Percentiles rank a stretch among this genome's conserved stretches.
Evolutionary conservation across 2,329 filamentous ascomycete genomes (phyloP).

Genomic region (Diaporthe velutina): DNA sequence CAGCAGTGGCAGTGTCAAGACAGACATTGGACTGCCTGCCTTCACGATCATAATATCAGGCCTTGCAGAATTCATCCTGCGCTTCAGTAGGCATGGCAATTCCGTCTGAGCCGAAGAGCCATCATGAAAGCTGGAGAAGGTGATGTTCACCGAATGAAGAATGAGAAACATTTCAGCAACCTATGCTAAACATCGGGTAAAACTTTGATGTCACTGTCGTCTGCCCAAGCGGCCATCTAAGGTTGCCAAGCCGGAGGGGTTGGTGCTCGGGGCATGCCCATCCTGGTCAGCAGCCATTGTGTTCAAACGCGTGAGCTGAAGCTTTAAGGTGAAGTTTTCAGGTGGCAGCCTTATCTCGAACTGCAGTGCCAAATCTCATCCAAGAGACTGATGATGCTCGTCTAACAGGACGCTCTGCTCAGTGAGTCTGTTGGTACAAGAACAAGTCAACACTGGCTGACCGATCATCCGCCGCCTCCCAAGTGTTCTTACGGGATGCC

Average conservation of each 20-base stretch:
- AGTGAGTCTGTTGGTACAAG: background rate
- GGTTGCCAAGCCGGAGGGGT: conserved; percentile 27
- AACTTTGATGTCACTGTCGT: background rate
- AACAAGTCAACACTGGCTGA: background rate
- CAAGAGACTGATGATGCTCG: background rate
- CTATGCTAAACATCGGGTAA: background rate
- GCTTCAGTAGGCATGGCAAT: background rate
- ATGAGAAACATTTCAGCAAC: background rate
- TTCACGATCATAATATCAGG: background rate
- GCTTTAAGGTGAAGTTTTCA: background rate
- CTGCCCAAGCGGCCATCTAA: background rate
- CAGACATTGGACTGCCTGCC: background rate
- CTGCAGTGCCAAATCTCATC: background rate
- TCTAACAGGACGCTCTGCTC: background rate
- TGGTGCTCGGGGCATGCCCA: conserved; percentile 10
- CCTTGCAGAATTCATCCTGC: background rate
- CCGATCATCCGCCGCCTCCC: background rate
- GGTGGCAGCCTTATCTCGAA: conserved; percentile 1
- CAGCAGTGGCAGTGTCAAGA: background rate
- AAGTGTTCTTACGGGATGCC: background rate
- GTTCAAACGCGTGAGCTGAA: background rate
- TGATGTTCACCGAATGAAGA: too few relatives aligned
- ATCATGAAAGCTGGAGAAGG: too few relatives aligned
- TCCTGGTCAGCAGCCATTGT: background rate
- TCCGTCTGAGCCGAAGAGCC: background rate